phyloP scores from a whole-genome alignment of 1,139 yeast genomes.

The Magnusiomyces fungicola region DNA sequence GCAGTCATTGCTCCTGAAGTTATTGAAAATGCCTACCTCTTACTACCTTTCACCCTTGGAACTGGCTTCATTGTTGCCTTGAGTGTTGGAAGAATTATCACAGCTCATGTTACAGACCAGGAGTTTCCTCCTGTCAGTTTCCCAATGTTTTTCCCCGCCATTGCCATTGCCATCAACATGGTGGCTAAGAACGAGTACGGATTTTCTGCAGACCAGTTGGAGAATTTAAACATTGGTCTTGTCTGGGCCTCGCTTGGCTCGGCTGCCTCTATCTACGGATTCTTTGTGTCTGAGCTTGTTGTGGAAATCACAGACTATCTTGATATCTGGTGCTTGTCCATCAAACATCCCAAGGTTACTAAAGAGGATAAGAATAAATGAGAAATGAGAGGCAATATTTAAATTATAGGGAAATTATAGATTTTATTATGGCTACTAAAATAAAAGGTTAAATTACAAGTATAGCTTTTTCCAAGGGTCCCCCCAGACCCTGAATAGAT shows the following conservation, averaged over 20 bases:
- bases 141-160: constrained; percentile 60
- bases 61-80: constrained; percentile 76
- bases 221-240: constrained; percentile 21
- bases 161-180: constrained; percentile 42
- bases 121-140: constrained; percentile 64
- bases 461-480: too few relatives aligned
- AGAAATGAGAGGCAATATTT: too few relatives aligned
- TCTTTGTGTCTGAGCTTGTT: constrained; percentile 76
- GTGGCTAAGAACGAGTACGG: constrained; percentile 21
- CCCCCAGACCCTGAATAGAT: too few relatives aligned
- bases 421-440: too few relatives aligned
- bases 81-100: constrained; percentile 80
- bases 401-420: too few relatives aligned
- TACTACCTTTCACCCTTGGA: constrained; percentile 54
- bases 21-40: constrained; percentile 36
- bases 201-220: constrained; percentile 13
- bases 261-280: constrained; percentile 65
- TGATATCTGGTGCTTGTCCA: constrained; percentile 78
- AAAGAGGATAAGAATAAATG: neutral
- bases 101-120: constrained; percentile 79
- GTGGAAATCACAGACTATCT: constrained; percentile 73
- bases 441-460: too few relatives aligned
- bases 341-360: constrained; percentile 62
- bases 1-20: constrained; percentile 41
- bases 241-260: constrained; percentile 73